Conservation (phyloP, 148 eudicot species). For the Rhododendron ferrugineum region DNA sequence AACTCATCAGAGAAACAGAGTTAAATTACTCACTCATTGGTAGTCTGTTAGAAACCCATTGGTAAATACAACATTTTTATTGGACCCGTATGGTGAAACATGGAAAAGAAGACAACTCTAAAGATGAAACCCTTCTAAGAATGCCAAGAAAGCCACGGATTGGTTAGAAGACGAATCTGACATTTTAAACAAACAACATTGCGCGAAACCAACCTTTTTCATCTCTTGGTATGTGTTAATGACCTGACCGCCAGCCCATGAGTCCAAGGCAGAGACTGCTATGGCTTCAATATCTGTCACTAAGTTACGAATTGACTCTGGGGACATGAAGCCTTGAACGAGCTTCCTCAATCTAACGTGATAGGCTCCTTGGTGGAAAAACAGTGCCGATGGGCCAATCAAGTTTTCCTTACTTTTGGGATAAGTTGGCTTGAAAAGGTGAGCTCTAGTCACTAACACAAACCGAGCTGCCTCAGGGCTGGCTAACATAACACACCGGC, state of each 20-base stretch:
- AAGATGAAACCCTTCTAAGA: background rate
- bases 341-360: slow-evolving; percentile 56
- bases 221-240: slow-evolving; percentile 36
- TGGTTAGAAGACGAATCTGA: background rate
- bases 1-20: background rate
- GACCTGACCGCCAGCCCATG: slow-evolving; percentile 19
- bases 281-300: slow-evolving; percentile 31
- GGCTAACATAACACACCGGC: slow-evolving; percentile 78
- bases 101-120: background rate
- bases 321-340: slow-evolving; percentile 35
- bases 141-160: background rate
- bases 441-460: slow-evolving; percentile 67
- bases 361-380: slow-evolving; percentile 68
- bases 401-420: slow-evolving; percentile 76
- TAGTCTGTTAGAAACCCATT: background rate
- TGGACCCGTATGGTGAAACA: background rate
- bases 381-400: slow-evolving; percentile 74
- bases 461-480: slow-evolving; percentile 65
- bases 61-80: background rate
- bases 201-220: slow-evolving; percentile 35
- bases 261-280: slow-evolving; percentile 28
- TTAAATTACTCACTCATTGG: background rate
- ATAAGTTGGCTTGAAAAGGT: slow-evolving; percentile 77
- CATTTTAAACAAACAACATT: background rate
- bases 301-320: slow-evolving; percentile 23